These are phyloP conservation scores for Leptographium flavum DNA, from an alignment of 2,329 filamentous ascomycete species.

Conservation along the genomic window DNA sequence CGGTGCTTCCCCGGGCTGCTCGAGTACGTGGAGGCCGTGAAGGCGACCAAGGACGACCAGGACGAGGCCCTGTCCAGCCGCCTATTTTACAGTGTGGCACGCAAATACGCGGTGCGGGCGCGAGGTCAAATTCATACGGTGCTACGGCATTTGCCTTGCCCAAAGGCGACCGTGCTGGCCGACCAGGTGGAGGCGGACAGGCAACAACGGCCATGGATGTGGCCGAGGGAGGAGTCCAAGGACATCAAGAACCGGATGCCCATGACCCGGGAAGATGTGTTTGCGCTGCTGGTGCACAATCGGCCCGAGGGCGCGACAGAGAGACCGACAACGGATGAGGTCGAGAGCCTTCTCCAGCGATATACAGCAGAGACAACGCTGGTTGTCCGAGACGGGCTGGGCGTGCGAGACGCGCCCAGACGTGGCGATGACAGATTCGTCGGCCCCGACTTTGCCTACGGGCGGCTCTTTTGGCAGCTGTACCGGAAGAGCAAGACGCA, in stretches of 20 bases:
- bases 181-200: too few species aligned
- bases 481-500: neutral
- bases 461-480: constrained; percentile 9
- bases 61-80: neutral
- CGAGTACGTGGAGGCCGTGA: constrained; percentile 5
- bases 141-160: constrained; percentile 3
- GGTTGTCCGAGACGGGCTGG: too few species aligned
- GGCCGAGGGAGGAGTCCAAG: too few species aligned
- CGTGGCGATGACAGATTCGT: neutral
- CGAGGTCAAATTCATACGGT: constrained; percentile 6
- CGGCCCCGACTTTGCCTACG: constrained; percentile 7
- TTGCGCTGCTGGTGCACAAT: too few species aligned
- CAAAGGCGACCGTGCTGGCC: neutral
- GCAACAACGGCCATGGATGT: too few species aligned
- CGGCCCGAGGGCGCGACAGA: too few species aligned
- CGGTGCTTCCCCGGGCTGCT: constrained; percentile 9
- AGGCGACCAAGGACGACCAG: neutral
- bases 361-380: too few species aligned
- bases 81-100: too few species aligned
- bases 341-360: too few species aligned
- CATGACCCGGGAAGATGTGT: too few species aligned
- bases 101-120: constrained; percentile 1
- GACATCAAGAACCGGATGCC: too few species aligned
- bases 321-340: too few species aligned
- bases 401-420: neutral